phyloP scores from a whole-genome alignment of 345 rosid species.

The Eucalyptus tenuipes region DNA sequence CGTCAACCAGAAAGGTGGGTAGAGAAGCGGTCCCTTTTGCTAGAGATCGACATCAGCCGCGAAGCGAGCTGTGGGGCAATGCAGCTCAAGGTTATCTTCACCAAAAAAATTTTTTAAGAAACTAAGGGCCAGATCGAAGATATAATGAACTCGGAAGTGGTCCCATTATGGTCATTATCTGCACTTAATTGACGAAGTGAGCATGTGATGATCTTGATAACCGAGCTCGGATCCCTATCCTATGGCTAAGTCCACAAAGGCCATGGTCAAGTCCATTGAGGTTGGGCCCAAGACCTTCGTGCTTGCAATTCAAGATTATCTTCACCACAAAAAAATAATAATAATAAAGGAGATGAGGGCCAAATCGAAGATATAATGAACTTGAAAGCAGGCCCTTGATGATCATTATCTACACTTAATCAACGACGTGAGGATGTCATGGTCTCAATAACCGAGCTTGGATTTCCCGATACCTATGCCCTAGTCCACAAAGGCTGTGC shows the following conservation, averaged over 20 bases:
- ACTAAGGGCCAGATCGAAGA: accelerated
- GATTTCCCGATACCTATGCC: accelerated
- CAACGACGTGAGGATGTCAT: neutral
- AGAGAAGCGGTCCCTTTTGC: neutral
- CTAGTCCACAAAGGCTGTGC: neutral
- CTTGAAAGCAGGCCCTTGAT: too few species aligned
- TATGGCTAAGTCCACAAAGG: too few species aligned
- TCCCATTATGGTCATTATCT: neutral
- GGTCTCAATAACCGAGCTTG: accelerated
- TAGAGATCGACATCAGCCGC: neutral
- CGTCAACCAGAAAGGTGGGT: neutral
- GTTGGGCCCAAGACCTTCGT: too few species aligned
- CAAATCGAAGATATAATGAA: too few species aligned
- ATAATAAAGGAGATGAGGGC: accelerated
- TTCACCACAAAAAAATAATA: accelerated
- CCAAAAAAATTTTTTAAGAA: neutral
- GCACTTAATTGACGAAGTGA: neutral
- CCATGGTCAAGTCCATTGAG: too few species aligned
- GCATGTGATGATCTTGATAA: too few species aligned
- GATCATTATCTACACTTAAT: accelerated
- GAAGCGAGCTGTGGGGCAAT: neutral
- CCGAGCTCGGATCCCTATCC: accelerated
- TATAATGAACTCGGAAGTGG: neutral
- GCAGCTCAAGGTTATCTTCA: neutral
- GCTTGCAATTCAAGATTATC: too few species aligned